Conservation (phyloP, 345 rosid species). For the Eutrema yunnanense region DNA sequence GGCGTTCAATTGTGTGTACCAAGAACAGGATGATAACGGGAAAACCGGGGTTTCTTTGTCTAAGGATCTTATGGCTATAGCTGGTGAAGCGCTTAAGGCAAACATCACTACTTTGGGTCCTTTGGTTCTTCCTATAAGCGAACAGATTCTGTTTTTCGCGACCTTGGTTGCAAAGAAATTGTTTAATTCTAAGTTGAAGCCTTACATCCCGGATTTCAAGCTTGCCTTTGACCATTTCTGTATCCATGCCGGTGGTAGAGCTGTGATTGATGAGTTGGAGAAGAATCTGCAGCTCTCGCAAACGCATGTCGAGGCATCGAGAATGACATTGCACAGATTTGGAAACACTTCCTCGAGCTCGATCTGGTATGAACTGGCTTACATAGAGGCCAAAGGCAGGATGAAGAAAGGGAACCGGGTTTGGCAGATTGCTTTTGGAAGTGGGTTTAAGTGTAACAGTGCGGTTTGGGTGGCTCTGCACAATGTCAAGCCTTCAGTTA, state of each 20-base stretch:
- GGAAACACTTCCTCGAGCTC: slow-evolving; percentile 59
- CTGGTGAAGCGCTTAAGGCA: slow-evolving; percentile 81
- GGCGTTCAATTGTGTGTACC: slow-evolving; percentile 79
- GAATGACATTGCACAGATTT: slow-evolving; percentile 64
- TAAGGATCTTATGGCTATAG: slow-evolving; percentile 85
- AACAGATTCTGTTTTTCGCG: slow-evolving; percentile 73
- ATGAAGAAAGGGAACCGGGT: slow-evolving; percentile 72
- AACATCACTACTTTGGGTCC: slow-evolving; percentile 90
- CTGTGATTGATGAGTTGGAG: slow-evolving; percentile 92
- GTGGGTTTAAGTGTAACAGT: slow-evolving; percentile 72
- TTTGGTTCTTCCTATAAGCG: slow-evolving; percentile 82
- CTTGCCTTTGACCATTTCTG: slow-evolving; percentile 74
- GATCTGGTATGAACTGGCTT: slow-evolving; percentile 88
- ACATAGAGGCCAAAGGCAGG: slow-evolving; percentile 75
- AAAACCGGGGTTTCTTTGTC: slow-evolving; percentile 85
- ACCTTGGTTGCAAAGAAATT: slow-evolving; percentile 61
- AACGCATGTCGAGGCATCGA: slow-evolving; percentile 66
- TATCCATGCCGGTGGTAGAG: slow-evolving; percentile 45
- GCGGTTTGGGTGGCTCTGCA: slow-evolving; percentile 70
- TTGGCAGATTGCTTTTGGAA: slow-evolving; percentile 58
- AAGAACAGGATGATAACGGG: slow-evolving; percentile 77
- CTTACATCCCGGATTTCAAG: slow-evolving; percentile 91
- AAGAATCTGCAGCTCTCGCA: slow-evolving; percentile 81
- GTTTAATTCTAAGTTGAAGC: slow-evolving; percentile 59
- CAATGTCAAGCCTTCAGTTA: slow-evolving; percentile 47